A percentile compares a stretch with the other conserved stretches of the same genome.
These are phyloP conservation scores for Seminavis robusta DNA, from an alignment of 108 stramenopile genomes.

Conservation along the genomic window DNA sequence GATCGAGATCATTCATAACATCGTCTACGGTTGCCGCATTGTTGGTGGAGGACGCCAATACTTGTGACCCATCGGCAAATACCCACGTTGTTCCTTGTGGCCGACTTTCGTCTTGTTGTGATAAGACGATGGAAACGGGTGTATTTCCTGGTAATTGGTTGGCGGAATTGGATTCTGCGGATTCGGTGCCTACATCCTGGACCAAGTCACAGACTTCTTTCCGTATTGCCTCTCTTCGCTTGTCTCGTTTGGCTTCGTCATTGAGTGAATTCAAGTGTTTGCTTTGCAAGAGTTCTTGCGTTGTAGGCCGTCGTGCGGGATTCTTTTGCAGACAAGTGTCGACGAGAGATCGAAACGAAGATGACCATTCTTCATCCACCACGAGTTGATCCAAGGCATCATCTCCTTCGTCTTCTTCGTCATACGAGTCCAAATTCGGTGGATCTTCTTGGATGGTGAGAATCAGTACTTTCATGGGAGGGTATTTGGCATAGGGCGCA, in stretches of 20 bases:
- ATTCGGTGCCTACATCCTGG: constrained; percentile 51
- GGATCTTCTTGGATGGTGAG: constrained; percentile 96
- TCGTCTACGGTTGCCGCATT: constrained; percentile 33
- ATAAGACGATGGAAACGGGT: constrained; percentile 48
- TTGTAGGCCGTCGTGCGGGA: constrained; percentile 70
- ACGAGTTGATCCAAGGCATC: constrained; percentile 35
- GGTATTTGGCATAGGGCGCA: constrained; percentile 95
- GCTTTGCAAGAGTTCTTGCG: constrained; percentile 57
- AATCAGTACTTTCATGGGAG: constrained; percentile 96
- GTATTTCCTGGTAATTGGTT: constrained; percentile 37
- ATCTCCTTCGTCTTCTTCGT: constrained; percentile 70
- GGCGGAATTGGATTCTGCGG: neutral
- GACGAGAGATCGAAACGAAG: constrained; percentile 62
- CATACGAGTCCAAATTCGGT: constrained; percentile 86
- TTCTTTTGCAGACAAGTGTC: constrained; percentile 79
- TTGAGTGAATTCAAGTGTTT: constrained; percentile 34
- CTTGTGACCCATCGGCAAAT: constrained; percentile 77
- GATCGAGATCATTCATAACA: constrained; percentile 60
- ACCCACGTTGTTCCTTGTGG: constrained; percentile 88
- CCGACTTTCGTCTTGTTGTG: constrained; percentile 47
- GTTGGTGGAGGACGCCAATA: constrained; percentile 34
- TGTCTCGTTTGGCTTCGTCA: constrained; percentile 26
- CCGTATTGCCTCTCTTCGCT: constrained; percentile 32
- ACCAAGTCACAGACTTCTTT: constrained; percentile 61
- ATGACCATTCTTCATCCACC: constrained; percentile 46